A percentile compares a stretch with the other conserved stretches of the same genome.
Evolutionary conservation across 2,329 filamentous ascomycete species (phyloP).

Genomic region (Geosmithia putterillii): DNA sequence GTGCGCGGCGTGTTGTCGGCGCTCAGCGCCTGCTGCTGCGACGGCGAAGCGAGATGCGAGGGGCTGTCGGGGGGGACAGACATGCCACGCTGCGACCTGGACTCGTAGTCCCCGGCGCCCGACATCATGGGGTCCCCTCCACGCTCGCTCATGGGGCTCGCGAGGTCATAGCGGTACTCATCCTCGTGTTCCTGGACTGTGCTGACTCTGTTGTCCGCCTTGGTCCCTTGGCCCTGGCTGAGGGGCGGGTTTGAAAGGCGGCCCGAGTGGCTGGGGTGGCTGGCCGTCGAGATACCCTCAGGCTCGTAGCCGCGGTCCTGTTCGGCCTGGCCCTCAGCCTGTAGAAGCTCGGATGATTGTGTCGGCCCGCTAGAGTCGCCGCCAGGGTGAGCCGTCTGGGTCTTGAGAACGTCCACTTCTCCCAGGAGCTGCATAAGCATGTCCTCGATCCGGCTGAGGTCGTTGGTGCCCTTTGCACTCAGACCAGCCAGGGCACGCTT

Average conservation of each 20-base stretch:
- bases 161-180: conserved; percentile 46
- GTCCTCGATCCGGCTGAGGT: conserved; percentile 77
- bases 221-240: conserved; percentile 26
- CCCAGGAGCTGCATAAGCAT: conserved; percentile 86
- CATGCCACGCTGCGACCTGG: conserved; percentile 29
- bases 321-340: conserved; percentile 49
- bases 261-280: conserved; percentile 62
- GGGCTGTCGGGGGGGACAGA: conserved; percentile 46
- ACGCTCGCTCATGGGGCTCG: conserved; percentile 23
- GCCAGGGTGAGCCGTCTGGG: conserved; percentile 34
- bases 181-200: conserved; percentile 79
- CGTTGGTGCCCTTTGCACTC: conserved; percentile 75
- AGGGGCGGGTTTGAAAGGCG: conserved; percentile 50
- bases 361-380: conserved; percentile 35
- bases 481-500: conserved; percentile 85
- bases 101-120: conserved; percentile 2
- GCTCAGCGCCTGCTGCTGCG: conserved; percentile 34
- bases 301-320: conserved; percentile 71
- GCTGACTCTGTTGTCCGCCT: conserved; percentile 66
- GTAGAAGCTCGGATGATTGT: conserved; percentile 57
- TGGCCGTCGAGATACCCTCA: conserved; percentile 61
- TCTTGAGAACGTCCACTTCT: conserved; percentile 78
- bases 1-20: conserved; percentile 66
- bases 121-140: conserved; percentile 20
- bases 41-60: conserved; percentile 34